Base-by-base conservation (phyloP, 2,329 filamentous ascomycete species). In the Neocucurbitaria cava region DNA sequence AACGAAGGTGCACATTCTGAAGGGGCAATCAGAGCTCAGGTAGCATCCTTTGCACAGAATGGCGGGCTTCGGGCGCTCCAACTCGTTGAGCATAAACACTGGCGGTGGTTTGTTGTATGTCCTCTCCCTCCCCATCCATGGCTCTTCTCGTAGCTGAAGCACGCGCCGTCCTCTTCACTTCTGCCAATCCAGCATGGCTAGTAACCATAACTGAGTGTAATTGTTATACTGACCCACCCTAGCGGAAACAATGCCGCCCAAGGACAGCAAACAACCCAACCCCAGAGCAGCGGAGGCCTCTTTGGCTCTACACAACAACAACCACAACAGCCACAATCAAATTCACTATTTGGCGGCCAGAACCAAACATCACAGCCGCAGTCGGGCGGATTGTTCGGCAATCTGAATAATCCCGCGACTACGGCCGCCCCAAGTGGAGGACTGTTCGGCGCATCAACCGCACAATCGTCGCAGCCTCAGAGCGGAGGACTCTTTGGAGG, bases 81-180 rank as follows among this genome's bases (percentile, higher is more conserved):
- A 81, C 65, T 79, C 78, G 52, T 74, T 85, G 67, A 82, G 79
- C 54, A 79, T 85, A 65, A 86, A 85, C 65, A 85, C 83, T 18
- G 78, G 78, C 57, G 68, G 80, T 68, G 77, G 78, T 47, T 72
- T 81, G 41, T 82, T 82, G 80, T 82, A 72, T 72, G 79, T 75
- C 24, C 54, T 43, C 9, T 43, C 36, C 38, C 21, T 18, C 36
- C 10, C 18, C 36, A 11, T 9, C 18, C n/a, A 6, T 18, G 7
- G 3, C n/a, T 18, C 10, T 13, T 7, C 36, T 21, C n/a, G 6
- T 39, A 10, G 11, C 36, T 21, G 4, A 39, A 39, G 7, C 5
- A 21, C 18, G 36, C 18, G 36, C 17, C 17, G 36, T n/a, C 8
- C 10, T 18, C 10, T 31, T 10, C 28, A 3, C 8, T 31, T 11